phyloP scores from a whole-genome alignment of 768 basidiomycete genomes.

The Pisolithus microcarpus region DNA sequence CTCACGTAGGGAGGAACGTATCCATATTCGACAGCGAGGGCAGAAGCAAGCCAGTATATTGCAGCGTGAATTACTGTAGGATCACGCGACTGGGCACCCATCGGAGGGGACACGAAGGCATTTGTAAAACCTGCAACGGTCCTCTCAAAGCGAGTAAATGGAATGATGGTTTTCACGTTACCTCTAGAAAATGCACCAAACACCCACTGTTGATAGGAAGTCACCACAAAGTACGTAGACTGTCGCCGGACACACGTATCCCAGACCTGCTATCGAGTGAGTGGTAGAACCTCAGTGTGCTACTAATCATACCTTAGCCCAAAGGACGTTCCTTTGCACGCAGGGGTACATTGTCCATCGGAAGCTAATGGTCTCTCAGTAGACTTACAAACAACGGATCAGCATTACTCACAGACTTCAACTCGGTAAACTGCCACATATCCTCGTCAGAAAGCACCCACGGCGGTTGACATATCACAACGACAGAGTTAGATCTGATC shows the following conservation, averaged over 20 bases:
- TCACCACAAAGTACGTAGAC: conserved; percentile 51
- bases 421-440: conserved; percentile 44
- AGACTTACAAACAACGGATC: not conserved
- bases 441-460: conserved; percentile 51
- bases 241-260: conserved; percentile 44
- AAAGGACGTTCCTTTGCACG: conserved; percentile 46
- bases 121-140: conserved; percentile 41
- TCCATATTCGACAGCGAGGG: conserved; percentile 29
- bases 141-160: not conserved
- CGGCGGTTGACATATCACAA: conserved; percentile 55
- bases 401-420: conserved; percentile 22
- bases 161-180: conserved; percentile 13
- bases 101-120: conserved; percentile 44
- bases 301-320: conserved; percentile 47
- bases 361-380: conserved; percentile 16
- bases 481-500: conserved; percentile 30
- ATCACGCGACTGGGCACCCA: conserved; percentile 31
- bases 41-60: conserved; percentile 51
- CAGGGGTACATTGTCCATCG: conserved; percentile 32
- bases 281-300: not conserved
- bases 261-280: conserved; percentile 32
- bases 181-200: conserved; percentile 57
- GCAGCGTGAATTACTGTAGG: conserved; percentile 48
- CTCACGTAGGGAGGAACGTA: conserved; percentile 17
- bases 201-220: conserved; percentile 54